Evolutionary conservation across 768 basidiomycete genomes (phyloP).

Genomic region (Tricholoma terreum): DNA sequence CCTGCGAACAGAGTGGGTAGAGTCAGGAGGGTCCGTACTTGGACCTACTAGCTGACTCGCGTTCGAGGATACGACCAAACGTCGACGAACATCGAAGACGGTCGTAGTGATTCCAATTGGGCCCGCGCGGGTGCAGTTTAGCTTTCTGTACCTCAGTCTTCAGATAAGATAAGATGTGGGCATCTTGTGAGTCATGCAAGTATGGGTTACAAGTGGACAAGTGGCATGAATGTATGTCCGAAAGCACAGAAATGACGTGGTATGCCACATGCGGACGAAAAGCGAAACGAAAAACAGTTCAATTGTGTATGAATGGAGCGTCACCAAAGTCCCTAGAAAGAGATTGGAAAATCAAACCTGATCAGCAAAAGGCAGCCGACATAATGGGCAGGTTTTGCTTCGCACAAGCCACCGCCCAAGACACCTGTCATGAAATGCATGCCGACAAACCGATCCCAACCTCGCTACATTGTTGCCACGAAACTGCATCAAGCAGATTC

Average conservation of each 20-base stretch:
- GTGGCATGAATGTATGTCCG: neutral
- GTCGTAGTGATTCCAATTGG: too few species aligned
- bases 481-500: constrained; percentile 73
- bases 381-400: constrained; percentile 64
- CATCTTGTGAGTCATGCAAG: too few species aligned
- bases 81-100: too few species aligned
- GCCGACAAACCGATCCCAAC: constrained; percentile 56
- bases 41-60: too few species aligned
- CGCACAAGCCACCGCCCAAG: constrained; percentile 58
- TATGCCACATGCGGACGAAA: neutral
- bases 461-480: constrained; percentile 53
- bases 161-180: neutral
- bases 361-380: constrained; percentile 45
- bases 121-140: too few species aligned
- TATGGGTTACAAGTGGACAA: too few species aligned
- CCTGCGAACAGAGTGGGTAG: too few species aligned
- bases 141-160: too few species aligned
- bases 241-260: neutral
- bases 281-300: neutral
- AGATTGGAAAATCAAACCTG: neutral
- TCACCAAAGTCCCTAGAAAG: neutral
- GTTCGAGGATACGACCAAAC: too few species aligned
- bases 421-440: constrained; percentile 67
- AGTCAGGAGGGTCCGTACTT: too few species aligned
- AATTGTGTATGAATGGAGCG: neutral